Percentiles rank a stretch among this genome's conserved stretches.
Evolutionary conservation across 305 asterid genomes (phyloP).

Genomic region (Solanum aculeatissimum): DNA sequence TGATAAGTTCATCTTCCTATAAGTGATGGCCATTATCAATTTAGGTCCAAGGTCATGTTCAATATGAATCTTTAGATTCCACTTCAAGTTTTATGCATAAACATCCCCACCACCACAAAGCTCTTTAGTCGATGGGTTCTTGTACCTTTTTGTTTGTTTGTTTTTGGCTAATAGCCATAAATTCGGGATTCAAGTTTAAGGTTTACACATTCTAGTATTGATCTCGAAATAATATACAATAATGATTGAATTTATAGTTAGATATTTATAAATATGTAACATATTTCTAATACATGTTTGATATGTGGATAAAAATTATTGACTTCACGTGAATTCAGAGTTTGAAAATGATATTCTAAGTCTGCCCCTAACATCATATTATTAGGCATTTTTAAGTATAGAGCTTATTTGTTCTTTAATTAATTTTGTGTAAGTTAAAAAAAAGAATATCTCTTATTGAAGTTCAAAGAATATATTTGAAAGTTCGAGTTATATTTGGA

Average conservation of each 20-base stretch:
- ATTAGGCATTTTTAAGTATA: neutral
- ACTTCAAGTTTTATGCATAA: neutral
- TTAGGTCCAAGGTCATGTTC: neutral
- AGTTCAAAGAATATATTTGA: neutral
- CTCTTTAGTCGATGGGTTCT: neutral
- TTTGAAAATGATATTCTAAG: neutral
- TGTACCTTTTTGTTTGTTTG: neutral
- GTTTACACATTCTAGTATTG: no score
- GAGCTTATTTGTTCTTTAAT: neutral
- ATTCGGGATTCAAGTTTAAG: no score
- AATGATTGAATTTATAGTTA: no score
- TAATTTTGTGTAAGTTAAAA: neutral
- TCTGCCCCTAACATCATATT: neutral
- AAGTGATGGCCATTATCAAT: neutral
- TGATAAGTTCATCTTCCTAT: neutral
- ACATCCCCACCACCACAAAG: neutral
- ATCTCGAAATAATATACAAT: no score
- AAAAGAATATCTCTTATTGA: neutral
- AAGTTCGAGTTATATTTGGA: neutral
- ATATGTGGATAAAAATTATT: no score
- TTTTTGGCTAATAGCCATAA: no score
- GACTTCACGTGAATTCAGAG: no score
- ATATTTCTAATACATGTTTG: no score
- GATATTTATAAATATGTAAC: no score
- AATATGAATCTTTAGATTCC: neutral